Percentiles rank a stretch among this genome's conserved stretches.
These are phyloP conservation scores for Amauroascus niger DNA, from an alignment of 2,329 filamentous ascomycete genomes.

Conservation along the genomic window DNA sequence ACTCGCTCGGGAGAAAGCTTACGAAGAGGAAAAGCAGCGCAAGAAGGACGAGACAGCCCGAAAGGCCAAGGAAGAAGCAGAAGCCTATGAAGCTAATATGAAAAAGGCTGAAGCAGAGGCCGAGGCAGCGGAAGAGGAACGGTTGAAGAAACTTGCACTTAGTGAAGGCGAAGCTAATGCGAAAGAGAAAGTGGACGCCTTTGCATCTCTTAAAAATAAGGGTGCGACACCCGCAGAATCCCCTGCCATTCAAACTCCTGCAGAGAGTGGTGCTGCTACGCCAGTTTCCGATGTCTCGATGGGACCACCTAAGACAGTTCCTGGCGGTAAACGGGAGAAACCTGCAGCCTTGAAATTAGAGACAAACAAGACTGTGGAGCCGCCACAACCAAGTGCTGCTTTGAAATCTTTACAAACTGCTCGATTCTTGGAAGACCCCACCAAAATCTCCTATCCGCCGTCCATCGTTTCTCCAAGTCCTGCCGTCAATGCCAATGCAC, in stretches of 20 bases:
- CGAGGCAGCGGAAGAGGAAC: slow-evolving; percentile 39
- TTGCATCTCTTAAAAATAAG: slow-evolving; percentile 38
- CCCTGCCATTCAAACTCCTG: slow-evolving; percentile 31
- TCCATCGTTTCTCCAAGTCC: slow-evolving; percentile 86
- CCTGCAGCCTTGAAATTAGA: slow-evolving; percentile 82
- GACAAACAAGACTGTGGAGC: slow-evolving; percentile 77
- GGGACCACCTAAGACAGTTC: slow-evolving; percentile 45
- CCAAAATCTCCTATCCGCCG: slow-evolving; percentile 68
- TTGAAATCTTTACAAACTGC: slow-evolving; percentile 89
- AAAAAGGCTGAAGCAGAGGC: slow-evolving; percentile 42
- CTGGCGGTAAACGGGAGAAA: slow-evolving; percentile 58
- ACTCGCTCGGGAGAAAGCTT: slow-evolving; percentile 36
- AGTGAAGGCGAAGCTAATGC: slow-evolving; percentile 28
- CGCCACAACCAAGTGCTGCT: slow-evolving; percentile 83
- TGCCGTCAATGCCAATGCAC: slow-evolving; percentile 66
- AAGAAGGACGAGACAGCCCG: slow-evolving; percentile 50
- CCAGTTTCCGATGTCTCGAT: slow-evolving; percentile 38
- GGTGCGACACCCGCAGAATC: slow-evolving; percentile 28
- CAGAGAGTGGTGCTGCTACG: slow-evolving; percentile 39
- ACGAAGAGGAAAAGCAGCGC: slow-evolving; percentile 66
- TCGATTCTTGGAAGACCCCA: slow-evolving; percentile 72
- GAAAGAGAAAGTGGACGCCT: slow-evolving; percentile 31
- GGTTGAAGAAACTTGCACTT: slow-evolving; percentile 34
- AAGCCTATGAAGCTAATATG: slow-evolving; percentile 40
- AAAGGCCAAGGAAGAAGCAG: slow-evolving; percentile 39